Evolutionary conservation across 2,329 filamentous ascomycete species (phyloP).

Genomic region (Diaporthe eres): DNA sequence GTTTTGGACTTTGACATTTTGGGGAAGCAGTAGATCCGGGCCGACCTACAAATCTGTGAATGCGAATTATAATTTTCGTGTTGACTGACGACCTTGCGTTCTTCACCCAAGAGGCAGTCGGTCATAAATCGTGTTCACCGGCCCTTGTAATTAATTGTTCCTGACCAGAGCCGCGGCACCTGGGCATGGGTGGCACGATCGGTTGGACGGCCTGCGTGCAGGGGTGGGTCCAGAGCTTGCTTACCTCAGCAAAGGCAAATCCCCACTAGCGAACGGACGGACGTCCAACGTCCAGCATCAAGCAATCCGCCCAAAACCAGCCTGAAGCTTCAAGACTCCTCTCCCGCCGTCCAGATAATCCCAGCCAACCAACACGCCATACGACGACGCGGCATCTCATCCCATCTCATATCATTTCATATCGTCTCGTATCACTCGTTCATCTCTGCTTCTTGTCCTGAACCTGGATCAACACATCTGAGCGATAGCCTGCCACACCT

Average conservation of each 20-base stretch:
- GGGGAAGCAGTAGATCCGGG: too few relatives aligned
- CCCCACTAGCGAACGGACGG: not conserved
- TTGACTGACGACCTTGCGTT: too few relatives aligned
- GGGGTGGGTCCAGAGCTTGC: not conserved
- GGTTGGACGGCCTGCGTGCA: too few relatives aligned
- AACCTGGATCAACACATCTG: not conserved
- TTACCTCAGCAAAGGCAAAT: not conserved
- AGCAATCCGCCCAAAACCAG: not conserved
- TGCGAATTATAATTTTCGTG: too few relatives aligned
- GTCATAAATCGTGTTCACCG: too few relatives aligned
- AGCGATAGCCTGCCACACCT: not conserved
- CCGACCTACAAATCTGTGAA: too few relatives aligned
- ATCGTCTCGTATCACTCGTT: not conserved
- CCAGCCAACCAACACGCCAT: not conserved
- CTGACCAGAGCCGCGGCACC: too few relatives aligned
- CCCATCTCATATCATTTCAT: not conserved
- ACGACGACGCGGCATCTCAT: not conserved
- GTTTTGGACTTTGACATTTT: too few relatives aligned
- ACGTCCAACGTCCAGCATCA: not conserved
- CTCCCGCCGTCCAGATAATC: not conserved
- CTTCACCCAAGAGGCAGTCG: too few relatives aligned
- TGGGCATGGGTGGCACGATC: too few relatives aligned
- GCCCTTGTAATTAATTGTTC: too few relatives aligned
- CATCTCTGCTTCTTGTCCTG: too few relatives aligned
- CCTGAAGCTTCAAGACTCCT: not conserved